Base-by-base conservation (phyloP, 805 yeast species). In the Lipomyces kockii region DNA sequence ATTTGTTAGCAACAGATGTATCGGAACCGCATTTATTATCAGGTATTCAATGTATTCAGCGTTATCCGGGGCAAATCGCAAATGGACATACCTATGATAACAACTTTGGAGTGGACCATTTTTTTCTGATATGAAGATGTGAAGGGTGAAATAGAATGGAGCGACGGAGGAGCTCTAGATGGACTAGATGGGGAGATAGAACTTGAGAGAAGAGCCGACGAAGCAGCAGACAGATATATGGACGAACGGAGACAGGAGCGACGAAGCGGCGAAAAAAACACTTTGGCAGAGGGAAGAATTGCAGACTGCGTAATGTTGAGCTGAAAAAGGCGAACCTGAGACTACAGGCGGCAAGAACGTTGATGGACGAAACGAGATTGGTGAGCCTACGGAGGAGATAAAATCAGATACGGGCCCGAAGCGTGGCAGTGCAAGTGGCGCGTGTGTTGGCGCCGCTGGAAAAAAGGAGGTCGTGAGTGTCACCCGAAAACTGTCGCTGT, bases 21-120 rank as follows among this genome's bases (percentile, higher is more conserved):
- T 43, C 22, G 20, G 4, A 35, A 35, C 11, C 4, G 17, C 14
- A 17, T 11, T 12, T 11, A 35, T 14, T 46, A 7, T 14, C 39
- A 37, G 12, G 39, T 4, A 37, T 2, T 12, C 39, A 11, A 4
- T 1, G 22, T 27, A 25, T 27, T 1, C n/a, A 27, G 20, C 17
- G 25, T 17, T 25, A 51, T 51, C 22, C 3, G 4, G 0, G 22
- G 3, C 49, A 43, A 43, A 8, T 43, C 3, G 22, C 22, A 11
- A 43, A 43, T 9, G 11, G 4, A 55, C 64, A 12, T 32, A 63
- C 71, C 74, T 69, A 91, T 88, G 76, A 91, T 89, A 39, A 95
- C 90, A 69, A 90, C 96, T 83, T 84, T 86, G 82, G 91, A 87
- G 79, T 90, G 96, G 8, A 58, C 39, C 63, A 61, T 61, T 61